phyloP scores from a whole-genome alignment of 352 stramenopile species.

The Phytopythium sindhum region DNA sequence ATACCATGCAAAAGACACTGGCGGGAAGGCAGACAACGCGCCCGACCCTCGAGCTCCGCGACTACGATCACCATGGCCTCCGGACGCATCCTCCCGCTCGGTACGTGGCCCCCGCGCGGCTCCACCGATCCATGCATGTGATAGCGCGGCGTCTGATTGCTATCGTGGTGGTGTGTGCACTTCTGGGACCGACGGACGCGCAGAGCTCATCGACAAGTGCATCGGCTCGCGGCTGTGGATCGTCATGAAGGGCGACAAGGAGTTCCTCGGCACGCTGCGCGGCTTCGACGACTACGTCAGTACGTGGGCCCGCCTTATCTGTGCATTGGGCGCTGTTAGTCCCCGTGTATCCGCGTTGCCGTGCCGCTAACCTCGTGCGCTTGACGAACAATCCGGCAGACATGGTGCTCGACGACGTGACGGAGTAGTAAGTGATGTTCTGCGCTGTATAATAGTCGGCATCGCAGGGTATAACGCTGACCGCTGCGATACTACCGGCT shows the following conservation, averaged over 20 bases:
- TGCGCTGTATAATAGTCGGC: conserved; percentile 10
- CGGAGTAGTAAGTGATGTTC: conserved; percentile 80
- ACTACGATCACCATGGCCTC: conserved; percentile 39
- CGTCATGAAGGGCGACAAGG: conserved; percentile 98
- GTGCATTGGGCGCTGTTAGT: no score
- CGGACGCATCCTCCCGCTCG: conserved; percentile 75
- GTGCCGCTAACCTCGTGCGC: background rate
- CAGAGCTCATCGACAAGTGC: conserved; percentile 99
- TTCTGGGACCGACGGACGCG: background rate
- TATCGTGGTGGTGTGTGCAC: background rate
- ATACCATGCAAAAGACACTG: background rate
- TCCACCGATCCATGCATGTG: no score
- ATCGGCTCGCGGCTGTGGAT: conserved; percentile 99
- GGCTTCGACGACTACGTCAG: conserved; percentile 98
- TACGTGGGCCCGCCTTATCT: conserved; percentile 37
- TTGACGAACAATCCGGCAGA: conserved; percentile 28
- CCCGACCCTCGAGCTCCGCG: background rate
- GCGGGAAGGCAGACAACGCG: background rate
- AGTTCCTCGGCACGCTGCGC: conserved; percentile 92
- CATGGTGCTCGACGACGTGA: conserved; percentile 94
- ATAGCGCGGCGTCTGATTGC: no score
- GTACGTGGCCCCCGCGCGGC: conserved; percentile 23
- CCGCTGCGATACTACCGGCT: background rate
- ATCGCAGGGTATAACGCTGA: background rate
- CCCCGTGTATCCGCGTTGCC: no score